A percentile compares a stretch with the other conserved stretches of the same genome.
phyloP scores from a whole-genome alignment of 176 grass and related monocot genomes.

The Triticum dicoccoides region DNA sequence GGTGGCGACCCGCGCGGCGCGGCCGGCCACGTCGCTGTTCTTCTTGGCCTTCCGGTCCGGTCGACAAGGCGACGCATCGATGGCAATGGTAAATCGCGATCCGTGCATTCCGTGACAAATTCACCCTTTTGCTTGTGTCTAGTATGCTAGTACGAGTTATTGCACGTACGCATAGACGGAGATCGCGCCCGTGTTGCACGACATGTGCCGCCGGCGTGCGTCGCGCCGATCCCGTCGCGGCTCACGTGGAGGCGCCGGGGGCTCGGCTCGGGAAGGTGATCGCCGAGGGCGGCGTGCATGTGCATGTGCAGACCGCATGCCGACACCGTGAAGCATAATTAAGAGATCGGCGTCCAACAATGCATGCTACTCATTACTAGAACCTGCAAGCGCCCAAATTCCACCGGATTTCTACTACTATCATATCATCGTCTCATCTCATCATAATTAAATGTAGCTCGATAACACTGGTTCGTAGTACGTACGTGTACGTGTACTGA shows the following conservation, averaged over 20 bases:
- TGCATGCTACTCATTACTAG: neutral
- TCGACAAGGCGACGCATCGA: too few species aligned
- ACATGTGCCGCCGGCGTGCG: too few species aligned
- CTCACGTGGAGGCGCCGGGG: conserved; percentile 5
- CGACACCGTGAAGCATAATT: neutral
- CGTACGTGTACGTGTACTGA: neutral
- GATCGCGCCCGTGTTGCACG: neutral
- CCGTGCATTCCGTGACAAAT: too few species aligned
- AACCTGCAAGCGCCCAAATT: neutral
- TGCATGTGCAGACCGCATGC: conserved; percentile 17
- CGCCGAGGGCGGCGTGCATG: neutral
- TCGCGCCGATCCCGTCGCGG: neutral
- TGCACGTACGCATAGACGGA: neutral
- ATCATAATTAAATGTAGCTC: too few species aligned
- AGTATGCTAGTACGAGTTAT: too few species aligned
- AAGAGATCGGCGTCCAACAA: too few species aligned
- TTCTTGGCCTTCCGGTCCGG: neutral
- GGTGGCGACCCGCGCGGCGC: neutral
- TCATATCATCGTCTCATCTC: neutral
- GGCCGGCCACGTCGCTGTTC: neutral
- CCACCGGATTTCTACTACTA: neutral
- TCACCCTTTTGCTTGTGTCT: too few species aligned
- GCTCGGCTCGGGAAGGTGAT: neutral
- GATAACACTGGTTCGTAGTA: neutral
- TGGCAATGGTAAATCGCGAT: too few species aligned